A percentile compares a stretch with the other conserved stretches of the same genome.
Conservation (phyloP, 257 asterid genomes). For the Solanum bukasovii region DNA sequence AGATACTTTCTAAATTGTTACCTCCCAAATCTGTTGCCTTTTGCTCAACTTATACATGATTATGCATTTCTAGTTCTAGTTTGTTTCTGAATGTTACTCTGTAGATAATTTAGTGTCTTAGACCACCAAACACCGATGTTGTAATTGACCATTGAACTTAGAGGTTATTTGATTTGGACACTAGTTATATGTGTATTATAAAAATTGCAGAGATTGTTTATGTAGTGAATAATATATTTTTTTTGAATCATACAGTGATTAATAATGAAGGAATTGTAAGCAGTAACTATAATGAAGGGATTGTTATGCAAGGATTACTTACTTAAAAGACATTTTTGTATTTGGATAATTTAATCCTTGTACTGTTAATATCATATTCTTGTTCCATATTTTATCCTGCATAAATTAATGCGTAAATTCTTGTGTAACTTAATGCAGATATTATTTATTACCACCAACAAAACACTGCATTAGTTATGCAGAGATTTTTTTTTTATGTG, state of each 20-base stretch:
- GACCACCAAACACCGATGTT: neutral
- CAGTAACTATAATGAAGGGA: neutral
- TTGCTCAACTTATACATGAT: neutral
- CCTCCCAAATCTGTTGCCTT: neutral
- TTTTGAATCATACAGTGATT: neutral
- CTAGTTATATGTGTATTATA: neutral
- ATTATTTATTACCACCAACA: neutral
- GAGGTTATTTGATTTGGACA: neutral
- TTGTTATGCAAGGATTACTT: neutral
- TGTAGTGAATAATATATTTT: neutral
- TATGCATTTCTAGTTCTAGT: neutral
- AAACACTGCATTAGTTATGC: neutral
- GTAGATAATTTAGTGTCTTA: neutral
- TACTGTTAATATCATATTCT: neutral
- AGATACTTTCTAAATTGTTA: neutral
- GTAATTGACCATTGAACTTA: neutral
- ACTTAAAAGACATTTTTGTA: neutral
- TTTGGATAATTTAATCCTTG: neutral
- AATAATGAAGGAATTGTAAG: neutral
- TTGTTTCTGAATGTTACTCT: neutral
- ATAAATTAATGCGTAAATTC: neutral
- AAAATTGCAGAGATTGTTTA: neutral
- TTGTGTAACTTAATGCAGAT: neutral
- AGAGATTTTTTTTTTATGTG: neutral
- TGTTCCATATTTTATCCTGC: neutral